Evolutionary conservation across 768 basidiomycete genomes (phyloP).

Genomic region (Trametes elegans): DNA sequence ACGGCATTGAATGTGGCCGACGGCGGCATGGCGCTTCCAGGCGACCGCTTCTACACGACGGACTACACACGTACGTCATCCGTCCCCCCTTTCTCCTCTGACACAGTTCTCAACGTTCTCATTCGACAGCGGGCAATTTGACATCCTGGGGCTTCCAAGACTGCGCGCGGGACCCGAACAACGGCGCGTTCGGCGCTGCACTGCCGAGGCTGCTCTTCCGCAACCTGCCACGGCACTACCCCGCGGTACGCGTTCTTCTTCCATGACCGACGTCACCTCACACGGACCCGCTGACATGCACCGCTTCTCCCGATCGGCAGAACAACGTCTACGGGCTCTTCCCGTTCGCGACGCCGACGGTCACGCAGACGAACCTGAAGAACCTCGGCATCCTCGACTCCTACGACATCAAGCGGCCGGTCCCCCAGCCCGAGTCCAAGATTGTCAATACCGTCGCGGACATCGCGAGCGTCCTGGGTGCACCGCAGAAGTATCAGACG

Average conservation of each 20-base stretch:
- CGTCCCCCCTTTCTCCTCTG: not conserved
- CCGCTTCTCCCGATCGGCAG: not conserved
- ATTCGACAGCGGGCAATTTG: conserved; percentile 58
- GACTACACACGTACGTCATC: conserved; percentile 68
- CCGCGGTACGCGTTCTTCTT: conserved; percentile 33
- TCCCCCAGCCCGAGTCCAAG: not conserved
- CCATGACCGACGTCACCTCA: not conserved
- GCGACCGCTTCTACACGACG: conserved; percentile 76
- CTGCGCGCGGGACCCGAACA: conserved; percentile 57
- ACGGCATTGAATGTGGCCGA: no score
- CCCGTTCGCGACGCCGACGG: conserved; percentile 69
- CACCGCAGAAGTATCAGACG: conserved; percentile 3
- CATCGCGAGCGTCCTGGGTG: conserved; percentile 1
- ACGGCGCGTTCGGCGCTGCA: conserved; percentile 77
- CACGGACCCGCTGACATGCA: not conserved
- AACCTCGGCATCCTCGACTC: conserved; percentile 36
- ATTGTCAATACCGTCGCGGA: conserved; percentile 6
- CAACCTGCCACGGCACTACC: conserved; percentile 68
- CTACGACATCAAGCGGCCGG: conserved; percentile 63
- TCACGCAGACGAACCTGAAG: conserved; percentile 41
- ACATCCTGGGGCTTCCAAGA: conserved; percentile 81
- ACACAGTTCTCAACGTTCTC: not conserved
- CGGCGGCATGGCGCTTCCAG: no score
- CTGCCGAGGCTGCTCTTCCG: conserved; percentile 72
- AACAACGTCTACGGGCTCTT: conserved; percentile 72